Conservation (phyloP, 164 flowering plant species). For the Magnolia kwangsiensis region DNA sequence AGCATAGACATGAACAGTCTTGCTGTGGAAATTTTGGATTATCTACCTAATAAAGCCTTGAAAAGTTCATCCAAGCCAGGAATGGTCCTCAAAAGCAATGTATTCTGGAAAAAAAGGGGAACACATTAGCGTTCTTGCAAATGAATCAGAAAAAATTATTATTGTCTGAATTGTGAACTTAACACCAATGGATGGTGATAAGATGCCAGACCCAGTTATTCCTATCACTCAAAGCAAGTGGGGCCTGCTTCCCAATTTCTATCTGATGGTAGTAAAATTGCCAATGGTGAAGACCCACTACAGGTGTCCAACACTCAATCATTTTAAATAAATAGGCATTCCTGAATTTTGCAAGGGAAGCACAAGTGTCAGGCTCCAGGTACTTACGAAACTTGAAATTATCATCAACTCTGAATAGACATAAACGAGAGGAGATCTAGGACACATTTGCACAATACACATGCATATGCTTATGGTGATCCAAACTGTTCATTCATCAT, state of each 20-base stretch:
- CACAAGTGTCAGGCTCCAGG: not conserved
- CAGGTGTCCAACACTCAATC: no score
- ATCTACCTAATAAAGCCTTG: constrained; percentile 31
- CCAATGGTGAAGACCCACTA: no score
- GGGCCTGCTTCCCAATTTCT: not conserved
- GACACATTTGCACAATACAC: not conserved
- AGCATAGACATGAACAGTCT: not conserved
- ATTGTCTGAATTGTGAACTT: not conserved
- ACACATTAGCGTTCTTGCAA: not conserved
- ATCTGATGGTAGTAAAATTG: not conserved
- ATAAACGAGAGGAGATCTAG: no score
- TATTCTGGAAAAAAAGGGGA: constrained; percentile 21
- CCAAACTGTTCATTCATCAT: no score
- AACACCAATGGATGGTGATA: not conserved
- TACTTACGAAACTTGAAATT: not conserved
- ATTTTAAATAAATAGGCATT: no score
- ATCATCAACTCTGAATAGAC: not conserved
- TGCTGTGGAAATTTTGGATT: not conserved
- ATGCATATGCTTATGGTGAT: no score
- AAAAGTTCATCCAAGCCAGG: constrained; percentile 33
- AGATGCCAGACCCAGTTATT: not conserved
- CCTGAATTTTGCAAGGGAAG: not conserved
- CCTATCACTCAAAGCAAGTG: not conserved
- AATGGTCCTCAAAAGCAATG: constrained; percentile 31
- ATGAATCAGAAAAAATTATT: not conserved